Conservation (phyloP, 305 asterid genomes). For the Fraxinus baroniana region DNA sequence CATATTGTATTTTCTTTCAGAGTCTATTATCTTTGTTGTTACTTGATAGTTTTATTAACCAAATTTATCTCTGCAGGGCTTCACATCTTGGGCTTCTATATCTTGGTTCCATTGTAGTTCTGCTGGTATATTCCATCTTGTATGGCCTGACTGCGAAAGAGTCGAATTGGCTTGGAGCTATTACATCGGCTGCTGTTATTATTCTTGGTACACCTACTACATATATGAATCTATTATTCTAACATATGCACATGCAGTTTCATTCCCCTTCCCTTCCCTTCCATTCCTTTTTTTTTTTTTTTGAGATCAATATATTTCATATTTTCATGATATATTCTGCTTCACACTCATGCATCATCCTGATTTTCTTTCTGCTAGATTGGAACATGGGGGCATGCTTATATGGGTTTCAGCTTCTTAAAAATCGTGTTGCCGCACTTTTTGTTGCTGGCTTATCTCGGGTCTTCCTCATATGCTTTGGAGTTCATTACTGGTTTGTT, state of each 20-base stretch:
- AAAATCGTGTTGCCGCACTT: constrained; percentile 89
- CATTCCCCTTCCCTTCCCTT: not conserved
- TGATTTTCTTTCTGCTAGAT: constrained; percentile 47
- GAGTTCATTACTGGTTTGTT: constrained; percentile 95
- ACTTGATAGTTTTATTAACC: constrained; percentile 7
- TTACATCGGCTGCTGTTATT: constrained; percentile 89
- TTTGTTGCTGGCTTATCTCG: constrained; percentile 91
- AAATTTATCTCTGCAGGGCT: constrained; percentile 65
- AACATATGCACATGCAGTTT: constrained; percentile 7
- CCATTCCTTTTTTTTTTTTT: not conserved
- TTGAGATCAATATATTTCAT: not conserved
- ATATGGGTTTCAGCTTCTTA: constrained; percentile 93
- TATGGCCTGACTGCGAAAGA: constrained; percentile 98
- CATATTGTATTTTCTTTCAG: not conserved
- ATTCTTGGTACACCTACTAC: constrained; percentile 70
- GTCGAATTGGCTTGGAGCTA: constrained; percentile 97
- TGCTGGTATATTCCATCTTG: constrained; percentile 83
- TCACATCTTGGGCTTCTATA: constrained; percentile 95
- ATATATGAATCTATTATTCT: constrained; percentile 20
- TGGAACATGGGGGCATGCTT: constrained; percentile 99
- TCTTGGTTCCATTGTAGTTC: constrained; percentile 83
- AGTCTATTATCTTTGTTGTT: constrained; percentile 1
- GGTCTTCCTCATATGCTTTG: constrained; percentile 93
- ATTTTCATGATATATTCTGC: not conserved
- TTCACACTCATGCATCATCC: constrained; percentile 5